Evolutionary conservation across 2,329 filamentous ascomycete species (phyloP), one percentile per base, ranked within the genome.

Genomic region (Pestalotiopsis sp.): DNA sequence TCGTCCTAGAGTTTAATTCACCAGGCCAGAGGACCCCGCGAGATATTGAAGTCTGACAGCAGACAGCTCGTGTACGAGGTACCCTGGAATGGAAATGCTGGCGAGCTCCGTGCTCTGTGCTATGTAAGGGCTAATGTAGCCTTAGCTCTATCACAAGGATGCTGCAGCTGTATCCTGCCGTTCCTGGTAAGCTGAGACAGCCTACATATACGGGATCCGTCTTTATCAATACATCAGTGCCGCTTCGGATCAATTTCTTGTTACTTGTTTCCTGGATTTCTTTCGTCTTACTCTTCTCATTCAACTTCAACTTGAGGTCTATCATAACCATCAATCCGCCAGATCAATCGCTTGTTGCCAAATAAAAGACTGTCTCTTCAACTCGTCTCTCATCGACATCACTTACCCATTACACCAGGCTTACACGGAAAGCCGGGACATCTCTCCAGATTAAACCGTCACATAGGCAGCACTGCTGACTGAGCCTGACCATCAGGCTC

Each of bases 171-270:
- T 14, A 59, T 27, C 57, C 57, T 59, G 27, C 57, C 57, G 57
- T 27, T 17, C 23, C 23, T 36, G 57, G 57, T 36, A 59, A 59
- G 57, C 57, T 59, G 23, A 59, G 27, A 59, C 57, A 36, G 11
- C 57, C 23, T 59, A 36, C 57, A 27, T 59, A 59, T 59, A 59
- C 57, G 57, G 57, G 57, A 36, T 36, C 57, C 57, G 7, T 59
- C 27, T 59, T 59, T 59, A 59, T 59, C 57, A 59, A 59, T 59
- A 27, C 57, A 27, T 59, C 57, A 59, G 23, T 59, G 45, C 14
- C 45, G 20, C 57, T 59, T 27, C 25, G 25, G 9, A 27, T 23
- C 45, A 52, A n/a, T 6, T 52, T 17, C 17, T 45, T 17, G 41
- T 5, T 52, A 7, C 20, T 52, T n/a, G 17, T 52, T 59, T 36